Conservation (phyloP, 202 grass and related monocot genomes). For the Cymbopogon flexuosus region DNA sequence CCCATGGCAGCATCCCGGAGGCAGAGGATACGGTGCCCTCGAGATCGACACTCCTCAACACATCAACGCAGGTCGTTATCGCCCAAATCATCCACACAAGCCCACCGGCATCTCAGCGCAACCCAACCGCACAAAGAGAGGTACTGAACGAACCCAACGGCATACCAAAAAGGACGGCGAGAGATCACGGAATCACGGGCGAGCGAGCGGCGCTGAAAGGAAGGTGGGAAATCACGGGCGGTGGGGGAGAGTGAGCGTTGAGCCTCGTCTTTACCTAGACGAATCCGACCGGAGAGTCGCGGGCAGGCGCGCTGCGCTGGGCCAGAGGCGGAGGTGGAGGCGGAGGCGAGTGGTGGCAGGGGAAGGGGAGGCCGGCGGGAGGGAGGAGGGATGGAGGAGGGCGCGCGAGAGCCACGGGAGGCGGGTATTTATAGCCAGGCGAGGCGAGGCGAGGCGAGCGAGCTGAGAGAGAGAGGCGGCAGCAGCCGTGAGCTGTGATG, state of each 20-base stretch:
- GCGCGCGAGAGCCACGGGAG: neutral
- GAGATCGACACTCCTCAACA: neutral
- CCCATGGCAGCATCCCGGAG: neutral
- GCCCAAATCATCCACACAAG: neutral
- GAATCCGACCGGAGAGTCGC: neutral
- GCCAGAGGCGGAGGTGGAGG: neutral
- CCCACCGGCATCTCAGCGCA: neutral
- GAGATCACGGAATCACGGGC: neutral
- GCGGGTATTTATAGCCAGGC: constrained; percentile 9
- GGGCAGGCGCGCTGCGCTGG: neutral
- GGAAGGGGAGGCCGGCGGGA: neutral
- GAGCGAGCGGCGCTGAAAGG: neutral
- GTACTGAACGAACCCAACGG: neutral
- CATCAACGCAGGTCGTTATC: neutral
- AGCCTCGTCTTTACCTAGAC: constrained; percentile 9
- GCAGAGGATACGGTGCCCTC: neutral
- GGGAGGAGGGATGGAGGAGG: neutral
- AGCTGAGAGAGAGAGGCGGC: neutral
- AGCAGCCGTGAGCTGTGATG: neutral
- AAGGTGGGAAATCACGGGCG: neutral
- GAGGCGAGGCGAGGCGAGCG: neutral
- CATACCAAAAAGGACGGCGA: neutral
- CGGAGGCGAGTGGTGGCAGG: neutral
- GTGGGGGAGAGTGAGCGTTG: neutral
- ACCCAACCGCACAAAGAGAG: neutral